These are phyloP conservation scores for Litsea cubeba DNA, from an alignment of 164 flowering plant genomes.

Conservation along the genomic window DNA sequence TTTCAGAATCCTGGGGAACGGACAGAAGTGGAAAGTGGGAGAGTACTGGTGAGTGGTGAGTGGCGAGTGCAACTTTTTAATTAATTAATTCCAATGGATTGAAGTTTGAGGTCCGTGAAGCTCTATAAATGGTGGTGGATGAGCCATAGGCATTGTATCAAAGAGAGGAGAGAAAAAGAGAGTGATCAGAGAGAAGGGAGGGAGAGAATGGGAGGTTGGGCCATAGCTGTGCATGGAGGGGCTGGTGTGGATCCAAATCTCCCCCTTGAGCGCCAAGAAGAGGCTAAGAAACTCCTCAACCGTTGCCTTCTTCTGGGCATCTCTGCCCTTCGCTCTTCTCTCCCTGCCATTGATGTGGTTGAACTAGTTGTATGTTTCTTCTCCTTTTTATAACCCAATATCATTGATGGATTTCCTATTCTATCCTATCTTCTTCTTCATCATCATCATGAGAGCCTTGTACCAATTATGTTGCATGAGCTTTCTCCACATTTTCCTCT, in stretches of 20 bases:
- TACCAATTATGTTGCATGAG: too few relatives aligned
- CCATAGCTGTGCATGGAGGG: conserved; percentile 96
- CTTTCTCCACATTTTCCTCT: too few relatives aligned
- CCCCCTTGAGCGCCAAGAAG: conserved; percentile 66
- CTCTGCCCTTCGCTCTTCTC: conserved; percentile 66
- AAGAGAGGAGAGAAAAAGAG: background rate
- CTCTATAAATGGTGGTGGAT: background rate
- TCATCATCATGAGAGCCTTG: too few relatives aligned
- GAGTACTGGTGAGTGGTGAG: background rate
- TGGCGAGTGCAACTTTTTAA: too few relatives aligned
- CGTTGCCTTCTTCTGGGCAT: conserved; percentile 81
- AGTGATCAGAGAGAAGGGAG: conserved; percentile 6
- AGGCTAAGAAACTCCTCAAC: conserved; percentile 70
- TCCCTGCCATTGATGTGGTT: conserved; percentile 83
- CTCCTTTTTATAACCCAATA: background rate
- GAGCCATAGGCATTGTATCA: background rate
- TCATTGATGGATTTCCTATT: background rate
- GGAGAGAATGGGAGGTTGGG: conserved; percentile 75
- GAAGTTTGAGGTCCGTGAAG: background rate
- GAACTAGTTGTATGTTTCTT: conserved; percentile 71
- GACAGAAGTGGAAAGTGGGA: too few relatives aligned
- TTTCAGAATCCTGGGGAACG: too few relatives aligned
- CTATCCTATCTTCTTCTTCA: too few relatives aligned
- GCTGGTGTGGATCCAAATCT: conserved; percentile 96
- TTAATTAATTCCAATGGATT: background rate